Conservation (phyloP, 1,284 basidiomycete genomes). For the Malassezia nana region DNA sequence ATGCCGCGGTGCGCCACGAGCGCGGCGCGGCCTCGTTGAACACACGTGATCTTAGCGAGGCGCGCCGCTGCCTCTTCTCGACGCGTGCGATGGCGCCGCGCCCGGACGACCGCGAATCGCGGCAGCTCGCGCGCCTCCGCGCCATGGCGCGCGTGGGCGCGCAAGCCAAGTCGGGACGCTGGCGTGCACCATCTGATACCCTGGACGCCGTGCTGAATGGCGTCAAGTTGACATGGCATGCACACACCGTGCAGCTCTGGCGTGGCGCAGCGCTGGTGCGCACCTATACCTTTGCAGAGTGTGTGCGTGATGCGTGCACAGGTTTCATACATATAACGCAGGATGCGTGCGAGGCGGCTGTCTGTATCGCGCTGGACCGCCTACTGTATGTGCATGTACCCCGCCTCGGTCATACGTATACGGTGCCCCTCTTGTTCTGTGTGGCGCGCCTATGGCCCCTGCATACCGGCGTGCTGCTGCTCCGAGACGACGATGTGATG, state of each 20-base stretch:
- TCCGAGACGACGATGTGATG: constrained; percentile 19
- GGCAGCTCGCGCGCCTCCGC: constrained; percentile 9
- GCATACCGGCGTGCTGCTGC: constrained; percentile 27
- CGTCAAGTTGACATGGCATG: background rate
- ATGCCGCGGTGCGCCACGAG: background rate
- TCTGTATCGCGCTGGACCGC: constrained; percentile 36
- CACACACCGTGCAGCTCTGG: background rate
- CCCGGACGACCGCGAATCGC: background rate
- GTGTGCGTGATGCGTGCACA: constrained; percentile 7
- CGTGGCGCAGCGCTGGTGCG: background rate
- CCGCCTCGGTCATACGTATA: constrained; percentile 24
- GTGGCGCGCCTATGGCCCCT: constrained; percentile 25
- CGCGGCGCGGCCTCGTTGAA: background rate
- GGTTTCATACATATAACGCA: background rate
- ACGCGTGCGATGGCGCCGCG: background rate
- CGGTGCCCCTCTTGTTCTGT: constrained; percentile 28
- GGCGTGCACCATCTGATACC: background rate
- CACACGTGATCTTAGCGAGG: background rate
- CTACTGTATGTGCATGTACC: constrained; percentile 31
- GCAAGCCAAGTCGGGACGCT: background rate
- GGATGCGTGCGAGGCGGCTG: constrained; percentile 15
- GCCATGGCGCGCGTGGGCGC: constrained; percentile 9
- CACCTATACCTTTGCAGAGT: constrained; percentile 4
- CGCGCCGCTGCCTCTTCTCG: background rate
- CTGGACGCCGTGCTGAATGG: background rate